Base-by-base conservation (phyloP, 192 early-diverging fungal genomes). In the Oehlia diaphana region DNA sequence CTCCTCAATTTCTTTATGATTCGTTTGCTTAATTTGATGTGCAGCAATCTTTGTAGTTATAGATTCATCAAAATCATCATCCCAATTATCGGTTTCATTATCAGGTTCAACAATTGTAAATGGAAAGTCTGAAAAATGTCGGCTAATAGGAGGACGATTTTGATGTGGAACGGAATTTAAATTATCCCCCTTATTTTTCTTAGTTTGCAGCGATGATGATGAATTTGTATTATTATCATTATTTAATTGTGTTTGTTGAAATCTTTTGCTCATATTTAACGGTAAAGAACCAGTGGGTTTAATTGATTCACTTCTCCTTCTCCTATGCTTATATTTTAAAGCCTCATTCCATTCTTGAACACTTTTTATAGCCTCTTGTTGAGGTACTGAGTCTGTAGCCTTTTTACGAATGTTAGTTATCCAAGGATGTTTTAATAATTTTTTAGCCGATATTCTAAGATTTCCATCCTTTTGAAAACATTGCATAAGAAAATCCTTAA, bases 401-500 rank as follows among this genome's bases (percentile, higher is more conserved):
- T 83, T 86, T 49, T 83, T 86, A 49, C 78, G 79, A 28, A 81
- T 78, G 74, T 76, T 83, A 61, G 82, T 70, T 21, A 94, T 88
- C 91, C 91, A 93, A 12, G 89, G 84, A 81, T 94, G 95, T 53
- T 87, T 82, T n/a, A 91, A 83, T 33, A 97, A 86, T 72, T 89
- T 89, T 44, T 81, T 87, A 10, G 96, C 95, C 0, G 90, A 86
- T 6, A 90, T 87, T 31, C 92, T 85, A 12, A 88, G 83, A 16
- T 90, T 88, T n/a, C 89, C 88, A 77, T 95, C 92, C 76, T 94
- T 93, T 39, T 92, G 90, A 65, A 96, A 94, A 72, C 95, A 96
- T 66, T 88, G 82, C 49, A 88, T 85, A 37, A 97, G 83, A 84
- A 96, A 97, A 76, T 97, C 92, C 9, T 84, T 85, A 5, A 96